Base-by-base conservation (phyloP, 768 basidiomycete species). In the Peribolospora baueri region DNA sequence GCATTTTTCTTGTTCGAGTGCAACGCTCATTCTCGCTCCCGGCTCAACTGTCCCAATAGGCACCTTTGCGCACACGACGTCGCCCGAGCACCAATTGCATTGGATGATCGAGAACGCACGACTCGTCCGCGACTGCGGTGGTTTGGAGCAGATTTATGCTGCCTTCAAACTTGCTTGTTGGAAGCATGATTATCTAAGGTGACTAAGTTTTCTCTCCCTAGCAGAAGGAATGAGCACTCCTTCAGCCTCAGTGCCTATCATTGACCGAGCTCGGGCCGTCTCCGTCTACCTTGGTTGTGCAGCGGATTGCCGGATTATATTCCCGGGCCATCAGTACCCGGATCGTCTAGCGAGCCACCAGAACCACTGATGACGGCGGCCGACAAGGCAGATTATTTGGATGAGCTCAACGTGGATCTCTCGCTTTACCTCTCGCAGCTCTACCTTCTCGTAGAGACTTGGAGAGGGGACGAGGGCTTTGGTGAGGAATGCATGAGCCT, bases 401-500 rank as follows among this genome's bases (percentile, higher is more conserved):
- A 93, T 63, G 88, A 93, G 69, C 77, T 90, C 51, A 78, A 84
- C 50, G 86, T 83, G 4, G 88, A 93, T 66, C 76, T 93, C 55
- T 85, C 85, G 7, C 79, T 88, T n/a, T 84, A 86, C 63, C 75
- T 95, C 40, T 87, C 84, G 7, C 85, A 95, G 79, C 70, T 95
- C 48, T 98, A 97, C 66, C 87, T 93, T 65, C 69, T 97, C 54
- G 80, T 95, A 10, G 91, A 97, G 69, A 75, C 88, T 38, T 87
- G 86, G 68, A 82, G 91, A 65, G 80, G 81, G 3, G 82, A 93
- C 60, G 86, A 90, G 56, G 80, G 87, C 61, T 95, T 97, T 66
- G 88, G 84, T 2, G 88, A 93, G 61, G 91, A 97, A 68, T 72
- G 97, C 50, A 97, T 98, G 90, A 82, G 82, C 61, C 73, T 91